These are phyloP conservation scores for Cardamine chenopodiifolia DNA, from an alignment of 345 rosid genomes.

Conservation along the genomic window DNA sequence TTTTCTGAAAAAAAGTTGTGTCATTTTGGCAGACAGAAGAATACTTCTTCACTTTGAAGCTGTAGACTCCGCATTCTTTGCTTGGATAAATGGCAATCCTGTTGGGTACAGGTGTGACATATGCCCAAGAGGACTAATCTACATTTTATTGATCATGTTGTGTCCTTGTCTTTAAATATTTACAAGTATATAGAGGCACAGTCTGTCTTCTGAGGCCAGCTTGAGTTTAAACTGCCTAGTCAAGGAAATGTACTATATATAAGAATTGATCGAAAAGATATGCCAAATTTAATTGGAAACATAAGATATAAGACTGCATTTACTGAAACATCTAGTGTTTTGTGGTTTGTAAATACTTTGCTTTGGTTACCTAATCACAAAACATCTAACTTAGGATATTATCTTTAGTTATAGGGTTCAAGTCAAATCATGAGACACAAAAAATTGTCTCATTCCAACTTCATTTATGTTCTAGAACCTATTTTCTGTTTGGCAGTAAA, in stretches of 20 bases:
- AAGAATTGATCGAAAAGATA: background rate
- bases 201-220: background rate
- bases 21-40: conserved; percentile 75
- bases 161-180: background rate
- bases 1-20: conserved; percentile 2
- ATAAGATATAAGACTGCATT: background rate
- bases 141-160: conserved; percentile 6
- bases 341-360: conserved; percentile 10
- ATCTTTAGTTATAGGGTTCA: conserved; percentile 17
- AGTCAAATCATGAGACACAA: conserved; percentile 1
- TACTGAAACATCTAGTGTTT: conserved; percentile 14
- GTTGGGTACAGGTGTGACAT: conserved; percentile 85
- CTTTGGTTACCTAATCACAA: conserved; percentile 13
- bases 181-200: conserved; percentile 1
- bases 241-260: background rate
- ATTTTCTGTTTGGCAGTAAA: conserved; percentile 13
- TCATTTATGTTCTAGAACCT: conserved; percentile 6
- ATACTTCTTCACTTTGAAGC: conserved; percentile 95
- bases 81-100: conserved; percentile 85
- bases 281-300: conserved; percentile 7
- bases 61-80: conserved; percentile 94
- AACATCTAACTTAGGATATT: background rate
- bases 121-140: conserved; percentile 1
- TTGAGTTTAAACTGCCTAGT: conserved; percentile 21
- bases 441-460: conserved; percentile 10